Percentiles rank a stretch among this genome's conserved stretches.
Conservation (phyloP, 2,329 filamentous ascomycete genomes). For the Clonostachys chloroleuca region DNA sequence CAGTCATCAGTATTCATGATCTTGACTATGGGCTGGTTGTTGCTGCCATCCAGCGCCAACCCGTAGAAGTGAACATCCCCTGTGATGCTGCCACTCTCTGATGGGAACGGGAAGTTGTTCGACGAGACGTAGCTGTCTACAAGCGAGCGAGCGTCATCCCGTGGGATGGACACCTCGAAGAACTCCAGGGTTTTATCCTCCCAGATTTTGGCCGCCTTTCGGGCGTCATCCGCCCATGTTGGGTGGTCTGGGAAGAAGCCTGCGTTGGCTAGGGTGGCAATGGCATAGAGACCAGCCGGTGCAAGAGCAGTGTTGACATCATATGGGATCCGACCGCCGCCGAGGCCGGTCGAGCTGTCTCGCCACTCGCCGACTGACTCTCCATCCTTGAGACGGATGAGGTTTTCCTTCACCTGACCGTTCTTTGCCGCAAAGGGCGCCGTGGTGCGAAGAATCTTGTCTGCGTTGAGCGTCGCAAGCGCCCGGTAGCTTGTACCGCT, state of each 20-base stretch:
- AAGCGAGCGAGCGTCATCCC: slow-evolving; percentile 34
- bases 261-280: slow-evolving; percentile 42
- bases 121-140: slow-evolving; percentile 39
- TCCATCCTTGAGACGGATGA: slow-evolving; percentile 51
- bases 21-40: slow-evolving; percentile 41
- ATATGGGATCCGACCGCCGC: slow-evolving; percentile 59
- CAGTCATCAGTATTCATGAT: slow-evolving; percentile 62
- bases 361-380: slow-evolving; percentile 59
- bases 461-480: slow-evolving; percentile 45
- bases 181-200: slow-evolving; percentile 55
- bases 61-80: slow-evolving; percentile 41
- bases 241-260: slow-evolving; percentile 45
- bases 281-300: slow-evolving; percentile 55
- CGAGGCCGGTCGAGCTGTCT: slow-evolving; percentile 55
- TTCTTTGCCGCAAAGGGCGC: slow-evolving; percentile 41
- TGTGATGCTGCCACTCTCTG: slow-evolving; percentile 28
- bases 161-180: slow-evolving; percentile 41
- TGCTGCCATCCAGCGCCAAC: slow-evolving; percentile 48
- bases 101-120: slow-evolving; percentile 16
- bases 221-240: slow-evolving; percentile 39
- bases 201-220: slow-evolving; percentile 53
- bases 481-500: slow-evolving; percentile 44
- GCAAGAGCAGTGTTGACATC: slow-evolving; percentile 61
- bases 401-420: slow-evolving; percentile 44
- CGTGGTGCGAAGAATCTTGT: slow-evolving; percentile 53